Evolutionary conservation across 1,284 basidiomycete genomes (phyloP).

Genomic region (Papiliotrema nemorosa): DNA sequence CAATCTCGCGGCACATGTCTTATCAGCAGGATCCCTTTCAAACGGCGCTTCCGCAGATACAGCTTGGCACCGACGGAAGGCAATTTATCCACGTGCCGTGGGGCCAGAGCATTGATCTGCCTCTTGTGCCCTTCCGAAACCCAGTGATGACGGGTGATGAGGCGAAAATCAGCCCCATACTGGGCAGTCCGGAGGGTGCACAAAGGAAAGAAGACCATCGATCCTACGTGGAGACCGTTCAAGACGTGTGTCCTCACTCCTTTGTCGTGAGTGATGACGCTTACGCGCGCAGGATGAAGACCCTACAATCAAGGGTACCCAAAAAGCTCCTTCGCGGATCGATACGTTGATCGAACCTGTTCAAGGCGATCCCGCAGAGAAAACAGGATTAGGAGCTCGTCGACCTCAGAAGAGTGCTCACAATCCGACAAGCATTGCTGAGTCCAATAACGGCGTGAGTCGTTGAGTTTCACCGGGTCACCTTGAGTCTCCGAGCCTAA

Average conservation of each 20-base stretch:
- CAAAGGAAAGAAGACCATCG: conserved; percentile 27
- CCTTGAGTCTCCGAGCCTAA: no score
- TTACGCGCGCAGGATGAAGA: conserved; percentile 7
- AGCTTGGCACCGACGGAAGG: background rate
- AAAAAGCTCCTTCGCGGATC: no score
- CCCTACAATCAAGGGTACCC: background rate
- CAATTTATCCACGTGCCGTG: conserved; percentile 30
- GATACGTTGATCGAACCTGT: no score
- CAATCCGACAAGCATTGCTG: no score
- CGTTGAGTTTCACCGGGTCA: no score
- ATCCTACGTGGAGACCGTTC: conserved; percentile 44
- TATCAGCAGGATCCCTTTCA: conserved; percentile 11
- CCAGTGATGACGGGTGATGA: no score
- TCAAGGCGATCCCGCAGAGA: no score
- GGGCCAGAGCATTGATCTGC: conserved; percentile 22
- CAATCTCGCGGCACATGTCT: conserved; percentile 19
- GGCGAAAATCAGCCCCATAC: background rate
- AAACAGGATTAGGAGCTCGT: no score
- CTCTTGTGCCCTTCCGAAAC: conserved; percentile 14
- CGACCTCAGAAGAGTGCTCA: no score
- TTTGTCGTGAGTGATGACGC: background rate
- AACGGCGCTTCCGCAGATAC: background rate
- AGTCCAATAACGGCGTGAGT: no score
- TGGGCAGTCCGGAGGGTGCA: background rate
- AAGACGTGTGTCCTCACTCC: conserved; percentile 31